phyloP scores from a whole-genome alignment of 129 eudicot genomes.

The Mikania micrantha region DNA sequence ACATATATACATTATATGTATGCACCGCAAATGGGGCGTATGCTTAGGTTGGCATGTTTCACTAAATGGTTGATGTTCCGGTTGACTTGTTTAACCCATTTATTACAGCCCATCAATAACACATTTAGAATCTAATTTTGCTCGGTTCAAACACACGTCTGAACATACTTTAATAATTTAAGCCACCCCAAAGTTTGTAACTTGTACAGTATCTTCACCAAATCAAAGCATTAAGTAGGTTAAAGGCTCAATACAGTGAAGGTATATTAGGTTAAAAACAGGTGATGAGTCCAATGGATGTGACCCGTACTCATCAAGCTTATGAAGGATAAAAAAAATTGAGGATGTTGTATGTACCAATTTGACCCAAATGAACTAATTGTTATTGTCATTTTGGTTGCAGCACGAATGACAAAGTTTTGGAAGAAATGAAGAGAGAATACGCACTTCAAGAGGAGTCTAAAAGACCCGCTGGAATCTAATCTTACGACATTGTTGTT shows the following conservation, averaged over 20 bases:
- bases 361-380: background rate
- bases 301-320: background rate
- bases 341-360: background rate
- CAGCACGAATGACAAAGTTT: constrained; percentile 76
- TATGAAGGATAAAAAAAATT: background rate
- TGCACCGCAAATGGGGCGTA: no score
- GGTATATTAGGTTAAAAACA: background rate
- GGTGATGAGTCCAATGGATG: background rate
- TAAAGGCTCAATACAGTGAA: background rate
- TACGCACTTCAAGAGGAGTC: constrained; percentile 65
- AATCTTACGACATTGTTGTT: constrained; percentile 21
- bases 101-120: no score
- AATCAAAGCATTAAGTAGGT: background rate
- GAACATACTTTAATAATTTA: background rate
- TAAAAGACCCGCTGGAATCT: constrained; percentile 42
- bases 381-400: constrained; percentile 7
- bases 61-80: no score
- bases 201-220: background rate
- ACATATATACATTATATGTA: no score
- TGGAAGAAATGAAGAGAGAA: constrained; percentile 85
- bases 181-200: background rate
- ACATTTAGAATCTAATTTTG: no score
- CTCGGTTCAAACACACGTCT: no score
- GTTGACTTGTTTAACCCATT: no score
- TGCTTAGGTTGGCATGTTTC: no score